These are phyloP conservation scores for Diaporthe sp. DNA, from an alignment of 2,329 filamentous ascomycete genomes.

Conservation along the genomic window DNA sequence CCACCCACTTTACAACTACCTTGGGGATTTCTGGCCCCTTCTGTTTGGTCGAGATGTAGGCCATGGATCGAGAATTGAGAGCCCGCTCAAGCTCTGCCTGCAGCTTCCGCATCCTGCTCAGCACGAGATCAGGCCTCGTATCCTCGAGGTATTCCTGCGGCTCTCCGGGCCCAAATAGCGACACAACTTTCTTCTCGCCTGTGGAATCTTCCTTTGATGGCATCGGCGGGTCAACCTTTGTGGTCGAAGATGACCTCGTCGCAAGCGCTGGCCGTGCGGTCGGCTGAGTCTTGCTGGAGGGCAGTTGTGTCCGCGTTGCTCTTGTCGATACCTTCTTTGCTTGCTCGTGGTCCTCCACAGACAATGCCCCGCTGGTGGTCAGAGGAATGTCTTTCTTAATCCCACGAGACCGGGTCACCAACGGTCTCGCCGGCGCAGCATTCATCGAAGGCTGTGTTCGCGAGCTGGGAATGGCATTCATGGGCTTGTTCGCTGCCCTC, in stretches of 20 bases:
- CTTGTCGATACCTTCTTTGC: conserved; percentile 44
- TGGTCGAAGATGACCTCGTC: conserved; percentile 16
- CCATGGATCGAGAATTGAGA: conserved; percentile 74
- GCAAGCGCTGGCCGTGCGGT: conserved; percentile 17
- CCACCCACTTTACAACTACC: conserved; percentile 85
- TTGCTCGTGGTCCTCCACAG: conserved; percentile 44
- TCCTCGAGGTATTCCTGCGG: conserved; percentile 63
- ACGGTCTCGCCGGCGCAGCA: conserved; percentile 47
- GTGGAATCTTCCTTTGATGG: conserved; percentile 30
- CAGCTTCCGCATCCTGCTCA: conserved; percentile 68
- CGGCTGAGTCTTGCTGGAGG: conserved; percentile 38
- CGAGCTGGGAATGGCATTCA: conserved; percentile 45
- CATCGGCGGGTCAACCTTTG: conserved; percentile 26
- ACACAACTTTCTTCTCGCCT: conserved; percentile 51
- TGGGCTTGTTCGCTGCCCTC: conserved; percentile 67
- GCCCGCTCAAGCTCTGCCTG: conserved; percentile 73
- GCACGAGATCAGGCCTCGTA: conserved; percentile 70
- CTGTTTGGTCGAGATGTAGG: conserved; percentile 68
- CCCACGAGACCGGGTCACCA: conserved; percentile 46
- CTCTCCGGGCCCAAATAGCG: conserved; percentile 70
- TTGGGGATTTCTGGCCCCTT: conserved; percentile 69
- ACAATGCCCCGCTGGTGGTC: conserved; percentile 41
- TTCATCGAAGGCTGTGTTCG: conserved; percentile 52
- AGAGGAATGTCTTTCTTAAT: conserved; percentile 42
- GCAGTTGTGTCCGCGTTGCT: conserved; percentile 41